phyloP scores from a whole-genome alignment of 2,329 filamentous ascomycete species.

The Dactylellina sp. region DNA sequence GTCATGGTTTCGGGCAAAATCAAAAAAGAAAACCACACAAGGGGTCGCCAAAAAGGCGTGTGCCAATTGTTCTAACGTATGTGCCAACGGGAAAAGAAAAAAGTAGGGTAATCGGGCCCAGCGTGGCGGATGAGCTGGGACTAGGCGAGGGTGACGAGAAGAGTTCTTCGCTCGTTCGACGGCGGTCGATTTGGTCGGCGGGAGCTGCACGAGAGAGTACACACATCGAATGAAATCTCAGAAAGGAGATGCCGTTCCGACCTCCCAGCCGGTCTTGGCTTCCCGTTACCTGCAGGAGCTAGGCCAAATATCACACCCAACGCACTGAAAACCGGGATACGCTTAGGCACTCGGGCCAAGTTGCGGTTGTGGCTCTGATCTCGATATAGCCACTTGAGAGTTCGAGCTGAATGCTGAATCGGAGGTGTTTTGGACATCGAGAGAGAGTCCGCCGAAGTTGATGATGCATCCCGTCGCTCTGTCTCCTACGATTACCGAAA shows the following conservation, averaged over 20 bases:
- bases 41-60: constrained; percentile 24
- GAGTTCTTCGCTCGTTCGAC: background rate
- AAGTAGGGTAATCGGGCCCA: constrained; percentile 19
- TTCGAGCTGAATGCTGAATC: too few species aligned
- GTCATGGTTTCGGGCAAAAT: constrained; percentile 32
- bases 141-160: constrained; percentile 34
- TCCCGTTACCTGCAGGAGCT: constrained; percentile 17
- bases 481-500: constrained; percentile 10
- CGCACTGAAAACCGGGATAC: background rate
- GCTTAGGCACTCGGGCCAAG: too few species aligned
- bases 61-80: constrained; percentile 40
- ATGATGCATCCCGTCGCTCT: too few species aligned
- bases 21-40: constrained; percentile 21
- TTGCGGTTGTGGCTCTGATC: too few species aligned
- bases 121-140: constrained; percentile 14
- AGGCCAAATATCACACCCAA: constrained; percentile 34
- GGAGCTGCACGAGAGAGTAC: constrained; percentile 17
- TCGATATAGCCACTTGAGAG: too few species aligned
- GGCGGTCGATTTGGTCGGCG: constrained; percentile 17
- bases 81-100: too few species aligned
- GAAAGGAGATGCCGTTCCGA: constrained; percentile 56
- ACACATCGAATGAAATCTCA: constrained; percentile 34
- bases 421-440: too few species aligned
- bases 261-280: constrained; percentile 44
- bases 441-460: too few species aligned